Base-by-base conservation (phyloP, 2,329 filamentous ascomycete genomes). In the Sarocladium kiliense region DNA sequence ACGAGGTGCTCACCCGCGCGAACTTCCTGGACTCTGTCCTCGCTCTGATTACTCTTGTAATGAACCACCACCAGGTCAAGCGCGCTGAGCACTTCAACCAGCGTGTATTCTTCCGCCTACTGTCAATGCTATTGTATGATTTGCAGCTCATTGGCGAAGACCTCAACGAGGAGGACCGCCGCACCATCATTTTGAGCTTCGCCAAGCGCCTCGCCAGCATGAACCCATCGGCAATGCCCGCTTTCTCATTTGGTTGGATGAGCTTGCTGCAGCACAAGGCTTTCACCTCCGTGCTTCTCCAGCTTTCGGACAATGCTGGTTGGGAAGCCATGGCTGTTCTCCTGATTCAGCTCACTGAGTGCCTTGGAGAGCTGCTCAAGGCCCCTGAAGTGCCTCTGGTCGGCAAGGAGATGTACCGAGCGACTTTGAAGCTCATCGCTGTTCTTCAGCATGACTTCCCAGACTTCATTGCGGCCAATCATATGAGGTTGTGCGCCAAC, bases 371-470 rank as follows among this genome's bases (percentile, higher is more conserved):
- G 61, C 81, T 94, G 58, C 77, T 96, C 60, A 94, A 93, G 71
- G 80, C 85, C 10, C 74, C 86, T 26, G 85, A 85, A 56, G 79
- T 91, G 16, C 78, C 85, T 3, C 77, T 83, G 32, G 79, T 89
- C 53, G 84, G 86, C 32, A 92, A 90, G 67, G 89, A 93, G 55
- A 83, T 96, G 58, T 97, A 96, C 69, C 86, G 90, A 58, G 91
- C 87, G 9, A 84, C 89, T 1, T 75, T 96, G 49, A 91, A 95
- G 65, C 82, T 97, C 57, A 74, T 97, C 55, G 76, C 96, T 32
- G 81, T 96, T 54, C 76, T 99, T 54, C 89, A 96, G 62, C 94
- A 97, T 66, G 94, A 99, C 69, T 97, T 91, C 71, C 89, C 93
- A 0, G 91, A 97, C 56, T 99, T 96, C 70, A 74, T 99, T 41